phyloP scores from a whole-genome alignment of 1,139 yeast species.

The Scheffersomyces titani region DNA sequence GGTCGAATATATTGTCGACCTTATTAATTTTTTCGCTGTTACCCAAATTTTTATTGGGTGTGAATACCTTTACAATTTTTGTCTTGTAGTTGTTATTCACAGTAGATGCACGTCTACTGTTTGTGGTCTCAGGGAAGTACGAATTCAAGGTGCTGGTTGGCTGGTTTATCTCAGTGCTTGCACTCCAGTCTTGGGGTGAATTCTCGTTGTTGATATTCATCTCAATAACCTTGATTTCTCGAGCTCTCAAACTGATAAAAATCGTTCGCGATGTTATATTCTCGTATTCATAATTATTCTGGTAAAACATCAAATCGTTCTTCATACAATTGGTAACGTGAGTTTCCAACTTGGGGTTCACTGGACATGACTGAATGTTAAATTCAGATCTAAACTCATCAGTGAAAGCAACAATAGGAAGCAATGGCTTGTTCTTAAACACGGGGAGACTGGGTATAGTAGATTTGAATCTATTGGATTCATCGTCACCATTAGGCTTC shows the following conservation, averaged over 20 bases:
- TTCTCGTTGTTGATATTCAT: conserved; percentile 25
- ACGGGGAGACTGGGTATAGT: not conserved
- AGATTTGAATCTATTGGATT: not conserved
- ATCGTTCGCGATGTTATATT: conserved; percentile 38
- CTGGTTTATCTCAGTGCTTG: not conserved
- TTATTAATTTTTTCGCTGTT: conserved; percentile 26
- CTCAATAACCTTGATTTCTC: conserved; percentile 57
- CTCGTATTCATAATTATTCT: conserved; percentile 36
- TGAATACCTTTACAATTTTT: conserved; percentile 35
- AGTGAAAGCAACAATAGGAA: conserved; percentile 48
- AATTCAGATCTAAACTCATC: conserved; percentile 58
- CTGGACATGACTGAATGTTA: conserved; percentile 49
- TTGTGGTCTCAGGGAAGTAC: not conserved
- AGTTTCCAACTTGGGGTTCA: conserved; percentile 52
- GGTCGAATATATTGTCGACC: conserved; percentile 26
- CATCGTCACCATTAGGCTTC: not conserved
- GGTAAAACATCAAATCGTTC: conserved; percentile 49
- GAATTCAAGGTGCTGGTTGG: not conserved
- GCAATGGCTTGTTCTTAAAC: conserved; percentile 13
- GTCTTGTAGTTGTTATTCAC: conserved; percentile 32
- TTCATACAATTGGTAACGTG: conserved; percentile 56
- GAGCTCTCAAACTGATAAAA: conserved; percentile 52
- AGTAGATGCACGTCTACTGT: not conserved
- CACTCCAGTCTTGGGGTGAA: not conserved
- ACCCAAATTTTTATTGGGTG: conserved; percentile 36